phyloP scores from a whole-genome alignment of 768 basidiomycete species.

The Leccinellum albellum region DNA sequence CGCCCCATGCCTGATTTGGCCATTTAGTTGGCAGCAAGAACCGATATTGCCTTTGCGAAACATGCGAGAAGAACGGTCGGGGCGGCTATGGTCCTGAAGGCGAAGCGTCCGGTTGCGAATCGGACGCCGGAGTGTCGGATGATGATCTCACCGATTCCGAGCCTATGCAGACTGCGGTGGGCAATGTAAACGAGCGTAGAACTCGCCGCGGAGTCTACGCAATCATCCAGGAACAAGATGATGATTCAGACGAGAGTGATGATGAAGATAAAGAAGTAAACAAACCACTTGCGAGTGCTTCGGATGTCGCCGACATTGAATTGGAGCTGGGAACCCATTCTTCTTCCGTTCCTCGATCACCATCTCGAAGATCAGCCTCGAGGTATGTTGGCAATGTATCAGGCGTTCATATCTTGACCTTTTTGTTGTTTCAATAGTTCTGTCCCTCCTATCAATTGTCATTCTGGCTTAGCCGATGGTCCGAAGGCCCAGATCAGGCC shows the following conservation, averaged over 20 bases:
- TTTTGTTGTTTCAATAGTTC: conserved; percentile 15
- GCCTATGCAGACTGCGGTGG: conserved; percentile 43
- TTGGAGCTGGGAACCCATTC: conserved; percentile 42
- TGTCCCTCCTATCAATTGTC: conserved; percentile 25
- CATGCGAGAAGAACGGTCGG: conserved; percentile 70
- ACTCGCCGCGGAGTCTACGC: conserved; percentile 83
- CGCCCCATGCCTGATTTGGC: conserved; percentile 28
- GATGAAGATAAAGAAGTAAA: conserved; percentile 49
- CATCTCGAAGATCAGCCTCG: conserved; percentile 25
- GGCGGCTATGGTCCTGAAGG: conserved; percentile 67
- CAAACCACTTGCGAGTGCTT: conserved; percentile 44
- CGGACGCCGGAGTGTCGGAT: conserved; percentile 40
- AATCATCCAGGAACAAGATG: conserved; percentile 54
- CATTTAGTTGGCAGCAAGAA: conserved; percentile 60
- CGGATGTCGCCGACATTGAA: conserved; percentile 48
- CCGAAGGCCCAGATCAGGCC: conserved; percentile 44
- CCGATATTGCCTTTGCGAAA: conserved; percentile 80
- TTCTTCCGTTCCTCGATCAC: conserved; percentile 19
- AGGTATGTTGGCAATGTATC: conserved; percentile 18
- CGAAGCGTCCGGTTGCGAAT: conserved; percentile 45
- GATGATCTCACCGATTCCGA: conserved; percentile 36
- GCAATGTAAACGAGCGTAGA: conserved; percentile 75
- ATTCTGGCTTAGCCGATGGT: conserved; percentile 26
- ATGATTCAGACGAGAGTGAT: conserved; percentile 61
- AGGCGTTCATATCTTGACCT: conserved; percentile 9